Conservation (phyloP, 371 early-diverging fungal genomes). For the Lichtheimia corymbifera region DNA sequence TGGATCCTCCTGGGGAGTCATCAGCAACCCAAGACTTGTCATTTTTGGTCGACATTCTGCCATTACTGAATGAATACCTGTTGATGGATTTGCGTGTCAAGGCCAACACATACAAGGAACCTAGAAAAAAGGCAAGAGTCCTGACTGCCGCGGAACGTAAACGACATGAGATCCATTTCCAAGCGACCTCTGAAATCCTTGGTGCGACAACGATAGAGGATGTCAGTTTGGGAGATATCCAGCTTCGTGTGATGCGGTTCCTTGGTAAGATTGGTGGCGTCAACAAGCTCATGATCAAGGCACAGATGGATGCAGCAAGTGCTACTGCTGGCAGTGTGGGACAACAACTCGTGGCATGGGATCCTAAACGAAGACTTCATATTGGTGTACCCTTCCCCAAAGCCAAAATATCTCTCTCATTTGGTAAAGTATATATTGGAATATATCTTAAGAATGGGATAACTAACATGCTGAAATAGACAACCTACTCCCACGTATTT, state of each 20-base stretch:
- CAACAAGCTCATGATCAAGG: slow-evolving; percentile 56
- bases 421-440: slow-evolving; percentile 47
- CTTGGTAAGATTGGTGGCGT: slow-evolving; percentile 69
- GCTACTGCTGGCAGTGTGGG: background rate
- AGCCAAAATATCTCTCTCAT: slow-evolving; percentile 57
- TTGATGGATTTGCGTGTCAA: slow-evolving; percentile 44
- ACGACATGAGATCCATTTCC: slow-evolving; percentile 12
- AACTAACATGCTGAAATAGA: slow-evolving; percentile 36
- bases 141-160: slow-evolving; percentile 17
- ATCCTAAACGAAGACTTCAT: slow-evolving; percentile 50
- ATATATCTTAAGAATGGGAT: no score
- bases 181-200: slow-evolving; percentile 15
- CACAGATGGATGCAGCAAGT: background rate
- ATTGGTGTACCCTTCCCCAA: slow-evolving; percentile 71
- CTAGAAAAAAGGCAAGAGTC: slow-evolving; percentile 10
- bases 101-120: slow-evolving; percentile 20
- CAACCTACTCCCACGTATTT: slow-evolving; percentile 74
- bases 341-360: slow-evolving; percentile 56
- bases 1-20: slow-evolving; percentile 28
- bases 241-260: slow-evolving; percentile 62
- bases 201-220: slow-evolving; percentile 21
- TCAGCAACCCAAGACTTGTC: slow-evolving; percentile 17
- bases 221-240: slow-evolving; percentile 44
- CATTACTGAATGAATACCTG: slow-evolving; percentile 70
- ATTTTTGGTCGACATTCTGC: slow-evolving; percentile 45